A percentile compares a stretch with the other conserved stretches of the same genome.
Evolutionary conservation across 805 yeast genomes (phyloP).

Genomic region (Yarrowia sp.): DNA sequence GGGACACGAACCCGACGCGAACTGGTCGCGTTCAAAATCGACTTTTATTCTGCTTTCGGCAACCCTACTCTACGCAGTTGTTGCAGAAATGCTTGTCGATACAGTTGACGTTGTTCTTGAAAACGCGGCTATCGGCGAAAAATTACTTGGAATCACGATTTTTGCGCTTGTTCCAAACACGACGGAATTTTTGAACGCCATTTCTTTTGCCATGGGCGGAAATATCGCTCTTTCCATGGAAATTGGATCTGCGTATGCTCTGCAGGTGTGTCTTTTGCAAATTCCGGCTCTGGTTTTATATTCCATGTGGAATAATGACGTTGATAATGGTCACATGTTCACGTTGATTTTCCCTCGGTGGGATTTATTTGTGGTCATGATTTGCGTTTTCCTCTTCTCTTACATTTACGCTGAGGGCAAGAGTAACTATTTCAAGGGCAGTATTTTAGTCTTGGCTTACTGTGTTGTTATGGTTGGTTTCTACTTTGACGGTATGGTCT

Average conservation of each 20-base stretch:
- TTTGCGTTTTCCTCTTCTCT: conserved; percentile 84
- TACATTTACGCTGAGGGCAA: conserved; percentile 96
- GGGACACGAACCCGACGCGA: conserved; percentile 59
- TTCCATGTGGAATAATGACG: conserved; percentile 49
- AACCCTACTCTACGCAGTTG: conserved; percentile 82
- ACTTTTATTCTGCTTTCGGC: conserved; percentile 79
- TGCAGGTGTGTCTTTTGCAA: conserved; percentile 91
- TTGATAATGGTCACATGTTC: conserved; percentile 44
- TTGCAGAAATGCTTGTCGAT: conserved; percentile 91
- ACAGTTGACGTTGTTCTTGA: conserved; percentile 85
- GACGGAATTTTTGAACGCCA: conserved; percentile 94
- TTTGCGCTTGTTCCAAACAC: conserved; percentile 97
- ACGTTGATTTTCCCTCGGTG: conserved; percentile 90
- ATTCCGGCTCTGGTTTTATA: conserved; percentile 85
- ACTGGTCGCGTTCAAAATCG: conserved; percentile 88
- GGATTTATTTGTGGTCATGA: conserved; percentile 84
- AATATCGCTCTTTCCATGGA: conserved; percentile 97
- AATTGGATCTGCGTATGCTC: conserved; percentile 95
- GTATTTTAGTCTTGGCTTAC: conserved; percentile 77
- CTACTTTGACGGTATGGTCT: conserved; percentile 47
- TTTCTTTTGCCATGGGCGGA: conserved; percentile 93
- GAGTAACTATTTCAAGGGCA: conserved; percentile 93
- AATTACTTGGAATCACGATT: conserved; percentile 86
- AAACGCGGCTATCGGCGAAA: conserved; percentile 80
- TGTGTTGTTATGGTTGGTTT: conserved; percentile 76